Evolutionary conservation across 371 early-diverging fungal genomes (phyloP).

Genomic region (Polyrhizophydium stewartii): DNA sequence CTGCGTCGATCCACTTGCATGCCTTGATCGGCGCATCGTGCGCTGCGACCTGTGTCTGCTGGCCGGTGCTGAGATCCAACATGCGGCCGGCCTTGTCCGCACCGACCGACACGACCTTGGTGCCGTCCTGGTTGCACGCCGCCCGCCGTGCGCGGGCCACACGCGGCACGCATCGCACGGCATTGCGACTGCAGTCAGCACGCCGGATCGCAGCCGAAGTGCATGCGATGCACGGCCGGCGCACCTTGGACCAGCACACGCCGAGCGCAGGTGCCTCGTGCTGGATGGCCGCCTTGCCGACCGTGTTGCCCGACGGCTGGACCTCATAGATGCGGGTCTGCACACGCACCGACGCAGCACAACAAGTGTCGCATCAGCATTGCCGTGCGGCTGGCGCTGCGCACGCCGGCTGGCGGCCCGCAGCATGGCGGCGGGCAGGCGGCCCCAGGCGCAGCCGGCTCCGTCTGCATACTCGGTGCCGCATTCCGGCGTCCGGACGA

Average conservation of each 20-base stretch:
- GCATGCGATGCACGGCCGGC: background rate
- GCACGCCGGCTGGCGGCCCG: no score
- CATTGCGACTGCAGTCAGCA: no score
- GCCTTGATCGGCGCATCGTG: constrained; percentile 81
- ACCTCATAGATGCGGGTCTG: constrained; percentile 91
- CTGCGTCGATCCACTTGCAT: constrained; percentile 65
- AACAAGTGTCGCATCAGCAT: constrained; percentile 89
- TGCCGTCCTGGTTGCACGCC: constrained; percentile 64
- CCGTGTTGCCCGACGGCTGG: constrained; percentile 63
- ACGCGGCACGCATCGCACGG: background rate
- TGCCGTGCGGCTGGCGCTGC: no score
- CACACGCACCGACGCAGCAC: constrained; percentile 22
- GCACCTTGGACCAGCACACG: constrained; percentile 82
- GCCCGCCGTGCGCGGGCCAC: background rate
- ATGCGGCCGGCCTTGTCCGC: constrained; percentile 80
- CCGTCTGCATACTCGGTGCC: no score
- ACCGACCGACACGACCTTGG: constrained; percentile 80
- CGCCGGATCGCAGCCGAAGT: background rate
- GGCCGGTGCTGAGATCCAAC: constrained; percentile 73
- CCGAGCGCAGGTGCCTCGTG: constrained; percentile 86
- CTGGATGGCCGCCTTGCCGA: constrained; percentile 70
- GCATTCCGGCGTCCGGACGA: no score
- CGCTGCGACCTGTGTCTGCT: constrained; percentile 71
- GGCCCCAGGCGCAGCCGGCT: no score
- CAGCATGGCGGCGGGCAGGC: no score